Evolutionary conservation across 2,329 filamentous ascomycete species (phyloP).

Genomic region (Escovopsis weberi): DNA sequence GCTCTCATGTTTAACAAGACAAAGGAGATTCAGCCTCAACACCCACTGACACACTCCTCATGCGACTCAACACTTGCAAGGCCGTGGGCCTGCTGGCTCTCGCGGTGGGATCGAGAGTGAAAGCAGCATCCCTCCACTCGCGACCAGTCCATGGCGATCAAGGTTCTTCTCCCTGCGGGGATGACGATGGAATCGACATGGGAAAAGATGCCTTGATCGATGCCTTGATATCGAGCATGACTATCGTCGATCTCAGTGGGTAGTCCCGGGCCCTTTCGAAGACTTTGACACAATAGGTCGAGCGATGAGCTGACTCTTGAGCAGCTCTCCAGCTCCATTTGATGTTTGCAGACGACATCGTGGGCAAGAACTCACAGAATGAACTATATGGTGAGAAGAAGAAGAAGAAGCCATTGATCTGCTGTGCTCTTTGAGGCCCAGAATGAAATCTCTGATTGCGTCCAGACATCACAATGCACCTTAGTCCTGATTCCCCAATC

Average conservation of each 20-base stretch:
- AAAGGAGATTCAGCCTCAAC: no score
- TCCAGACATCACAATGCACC: constrained; percentile 4
- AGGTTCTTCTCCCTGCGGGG: not conserved
- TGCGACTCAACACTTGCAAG: constrained; percentile 2
- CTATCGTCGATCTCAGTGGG: constrained; percentile 2
- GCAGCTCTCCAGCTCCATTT: constrained; percentile 4
- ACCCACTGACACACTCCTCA: not conserved
- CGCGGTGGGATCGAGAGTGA: not conserved
- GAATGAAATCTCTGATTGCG: no score
- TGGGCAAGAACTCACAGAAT: constrained; percentile 4
- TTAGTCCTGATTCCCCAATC: constrained; percentile 3
- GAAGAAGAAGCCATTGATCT: no score
- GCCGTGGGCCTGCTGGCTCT: not conserved
- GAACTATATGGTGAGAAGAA: constrained; percentile 2
- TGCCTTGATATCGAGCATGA: constrained; percentile 3
- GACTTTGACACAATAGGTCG: not conserved
- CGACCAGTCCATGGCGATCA: not conserved
- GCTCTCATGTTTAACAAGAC: no score
- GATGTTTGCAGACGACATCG: constrained; percentile 5
- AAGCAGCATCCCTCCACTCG: not conserved
- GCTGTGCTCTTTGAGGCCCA: not conserved
- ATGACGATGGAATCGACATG: not conserved
- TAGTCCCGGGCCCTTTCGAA: not conserved
- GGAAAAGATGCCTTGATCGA: constrained; percentile 2
- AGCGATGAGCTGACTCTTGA: not conserved